A percentile compares a stretch with the other conserved stretches of the same genome.
Evolutionary conservation across 179 eudicot genomes (phyloP).

Genomic region (Amaranthus tricolor): DNA sequence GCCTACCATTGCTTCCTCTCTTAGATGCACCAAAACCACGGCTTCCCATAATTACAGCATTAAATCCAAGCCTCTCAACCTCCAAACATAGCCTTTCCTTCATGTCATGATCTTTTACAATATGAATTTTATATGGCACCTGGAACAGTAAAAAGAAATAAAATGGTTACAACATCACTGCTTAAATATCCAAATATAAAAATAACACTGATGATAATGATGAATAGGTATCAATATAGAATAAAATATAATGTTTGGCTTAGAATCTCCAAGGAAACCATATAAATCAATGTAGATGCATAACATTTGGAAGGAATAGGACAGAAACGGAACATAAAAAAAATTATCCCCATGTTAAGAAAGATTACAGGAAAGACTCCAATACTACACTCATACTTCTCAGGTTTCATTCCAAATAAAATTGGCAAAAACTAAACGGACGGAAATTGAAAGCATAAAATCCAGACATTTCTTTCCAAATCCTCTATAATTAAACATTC

Average conservation of each 20-base stretch:
- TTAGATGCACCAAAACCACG: constrained; percentile 45
- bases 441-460: too few species aligned
- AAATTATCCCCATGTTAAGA: too few species aligned
- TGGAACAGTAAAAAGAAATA: constrained; percentile 17
- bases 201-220: not conserved
- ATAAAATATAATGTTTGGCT: not conserved
- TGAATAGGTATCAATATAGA: not conserved
- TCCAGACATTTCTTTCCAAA: too few species aligned
- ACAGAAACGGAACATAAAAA: too few species aligned
- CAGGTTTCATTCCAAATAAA: too few species aligned
- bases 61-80: constrained; percentile 69
- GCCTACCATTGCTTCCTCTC: constrained; percentile 36
- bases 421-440: too few species aligned
- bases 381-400: too few species aligned
- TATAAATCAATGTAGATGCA: not conserved
- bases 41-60: constrained; percentile 76
- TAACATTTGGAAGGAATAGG: not conserved
- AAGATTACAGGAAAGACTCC: too few species aligned
- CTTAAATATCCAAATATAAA: not conserved
- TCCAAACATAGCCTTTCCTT: constrained; percentile 69
- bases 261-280: not conserved
- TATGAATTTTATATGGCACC: constrained; percentile 71
- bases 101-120: constrained; percentile 82
- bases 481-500: too few species aligned
- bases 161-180: not conserved